A percentile compares a stretch with the other conserved stretches of the same genome.
These are phyloP conservation scores for Boletus sp. DNA, from an alignment of 768 basidiomycete species.

Conservation along the genomic window DNA sequence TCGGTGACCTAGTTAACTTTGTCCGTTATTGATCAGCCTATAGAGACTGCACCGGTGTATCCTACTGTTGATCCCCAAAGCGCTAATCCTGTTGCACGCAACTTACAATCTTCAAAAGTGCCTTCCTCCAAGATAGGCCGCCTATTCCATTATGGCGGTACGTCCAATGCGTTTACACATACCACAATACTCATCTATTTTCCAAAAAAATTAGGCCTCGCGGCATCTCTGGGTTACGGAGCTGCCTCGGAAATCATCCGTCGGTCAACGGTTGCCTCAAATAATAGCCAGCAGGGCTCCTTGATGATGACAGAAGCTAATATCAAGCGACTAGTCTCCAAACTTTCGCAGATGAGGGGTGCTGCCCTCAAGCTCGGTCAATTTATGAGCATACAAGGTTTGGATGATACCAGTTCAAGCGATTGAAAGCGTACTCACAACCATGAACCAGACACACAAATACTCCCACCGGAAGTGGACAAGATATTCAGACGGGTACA, in stretches of 20 bases:
- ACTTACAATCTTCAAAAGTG: constrained; percentile 79
- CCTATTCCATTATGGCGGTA: constrained; percentile 93
- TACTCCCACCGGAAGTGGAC: constrained; percentile 85
- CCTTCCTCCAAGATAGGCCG: constrained; percentile 89
- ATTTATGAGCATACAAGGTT: constrained; percentile 95
- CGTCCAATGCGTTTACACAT: constrained; percentile 9
- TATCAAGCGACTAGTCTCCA: constrained; percentile 83
- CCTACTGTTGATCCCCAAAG: background rate
- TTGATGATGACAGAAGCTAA: constrained; percentile 92
- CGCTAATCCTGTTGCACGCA: constrained; percentile 30
- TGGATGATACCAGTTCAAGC: background rate
- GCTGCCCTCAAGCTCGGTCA: constrained; percentile 97
- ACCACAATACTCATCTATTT: background rate
- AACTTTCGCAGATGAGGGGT: constrained; percentile 93
- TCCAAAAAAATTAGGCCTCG: constrained; percentile 65
- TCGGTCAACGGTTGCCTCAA: constrained; percentile 49
- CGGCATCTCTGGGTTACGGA: constrained; percentile 84
- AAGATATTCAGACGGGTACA: constrained; percentile 88
- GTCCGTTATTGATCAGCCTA: constrained; percentile 4
- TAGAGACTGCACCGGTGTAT: background rate
- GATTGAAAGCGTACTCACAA: background rate
- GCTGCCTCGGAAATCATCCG: constrained; percentile 85
- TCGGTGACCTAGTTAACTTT: background rate
- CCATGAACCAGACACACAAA: constrained; percentile 67
- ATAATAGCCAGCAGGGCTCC: constrained; percentile 39